Base-by-base conservation (phyloP, 1,284 basidiomycete genomes). In the Austropuccinia psidii region DNA sequence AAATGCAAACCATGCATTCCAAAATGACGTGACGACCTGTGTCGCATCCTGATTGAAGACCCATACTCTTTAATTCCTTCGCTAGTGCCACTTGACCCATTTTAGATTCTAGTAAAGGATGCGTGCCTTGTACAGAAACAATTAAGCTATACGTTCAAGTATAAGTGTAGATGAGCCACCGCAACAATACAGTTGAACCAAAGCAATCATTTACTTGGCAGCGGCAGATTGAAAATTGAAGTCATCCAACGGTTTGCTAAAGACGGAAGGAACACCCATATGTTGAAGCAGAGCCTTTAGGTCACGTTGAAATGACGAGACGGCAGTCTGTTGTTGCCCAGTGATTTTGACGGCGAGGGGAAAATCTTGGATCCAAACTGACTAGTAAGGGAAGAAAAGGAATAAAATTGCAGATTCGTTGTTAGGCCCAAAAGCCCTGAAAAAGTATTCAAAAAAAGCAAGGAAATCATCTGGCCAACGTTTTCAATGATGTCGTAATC, bases 281-380 rank as follows among this genome's bases (percentile, higher is more conserved):
- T 39, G 70, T 0, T 41, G 27, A 8, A 73, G 49, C 35, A 73
- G 43, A 52, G 62, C 39, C 21, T 64, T n/a, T 1, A 73, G 60
- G 1, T 45, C 45, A 13, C 49, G 41, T 41, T 24, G 43, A 62
- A 72, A 72, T 39, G 49, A 43, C 29, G 49, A 27, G 19, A 60
- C 45, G 4, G 41, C 49, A 15, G 49, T 39, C 54, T 45, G 31
- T 43, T 49, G 15, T 33, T 64, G 43, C 45, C 39, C 27, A 13
- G 37, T 69, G 24, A 50, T 54, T 9, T 37, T 41, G 13, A n/a
- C 31, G 19, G 35, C 35, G 3, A 15, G 50, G 43, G 58, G 45
- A 54, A 73, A 73, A 57, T 73, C 70, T 64, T 73, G 70, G 15
- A 73, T 64, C 70, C 70, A 73, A 41, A 73, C 47, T 35, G 58